Evolutionary conservation across 2,329 filamentous ascomycete genomes (phyloP).

Genomic region (Scedosporium apiospermum): DNA sequence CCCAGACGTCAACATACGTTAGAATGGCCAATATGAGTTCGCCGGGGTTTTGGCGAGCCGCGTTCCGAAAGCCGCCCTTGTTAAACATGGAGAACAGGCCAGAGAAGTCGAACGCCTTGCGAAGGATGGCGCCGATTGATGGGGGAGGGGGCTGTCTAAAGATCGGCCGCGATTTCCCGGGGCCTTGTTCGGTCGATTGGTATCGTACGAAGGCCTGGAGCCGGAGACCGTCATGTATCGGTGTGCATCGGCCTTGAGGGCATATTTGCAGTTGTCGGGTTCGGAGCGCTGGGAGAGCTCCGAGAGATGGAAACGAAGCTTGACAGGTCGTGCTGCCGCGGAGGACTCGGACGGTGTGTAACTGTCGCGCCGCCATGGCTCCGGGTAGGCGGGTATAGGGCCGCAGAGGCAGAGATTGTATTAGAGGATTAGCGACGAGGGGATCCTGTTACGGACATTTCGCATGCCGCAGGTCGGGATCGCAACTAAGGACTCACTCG

Average conservation of each 20-base stretch:
- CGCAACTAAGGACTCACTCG: no score
- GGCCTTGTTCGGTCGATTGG: slow-evolving; percentile 1
- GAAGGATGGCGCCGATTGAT: slow-evolving; percentile 1
- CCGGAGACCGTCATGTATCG: neutral
- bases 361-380: neutral
- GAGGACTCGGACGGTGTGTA: neutral
- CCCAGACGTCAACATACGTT: slow-evolving; percentile 21
- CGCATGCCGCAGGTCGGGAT: neutral
- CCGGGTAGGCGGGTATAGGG: neutral
- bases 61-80: slow-evolving; percentile 20
- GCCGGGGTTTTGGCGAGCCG: slow-evolving; percentile 32
- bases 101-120: slow-evolving; percentile 4
- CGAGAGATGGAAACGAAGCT: neutral
- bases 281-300: neutral
- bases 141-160: neutral
- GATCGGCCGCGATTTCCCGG: neutral
- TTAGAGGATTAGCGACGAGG: neutral
- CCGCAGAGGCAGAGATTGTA: neutral
- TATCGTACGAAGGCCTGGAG: neutral
- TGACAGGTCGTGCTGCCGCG: neutral
- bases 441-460: neutral
- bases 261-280: neutral
- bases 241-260: neutral
- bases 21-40: slow-evolving; percentile 32
- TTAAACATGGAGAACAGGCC: neutral